These are phyloP conservation scores for Debaryomyces prosopidis DNA, from an alignment of 805 yeast genomes.

Conservation along the genomic window DNA sequence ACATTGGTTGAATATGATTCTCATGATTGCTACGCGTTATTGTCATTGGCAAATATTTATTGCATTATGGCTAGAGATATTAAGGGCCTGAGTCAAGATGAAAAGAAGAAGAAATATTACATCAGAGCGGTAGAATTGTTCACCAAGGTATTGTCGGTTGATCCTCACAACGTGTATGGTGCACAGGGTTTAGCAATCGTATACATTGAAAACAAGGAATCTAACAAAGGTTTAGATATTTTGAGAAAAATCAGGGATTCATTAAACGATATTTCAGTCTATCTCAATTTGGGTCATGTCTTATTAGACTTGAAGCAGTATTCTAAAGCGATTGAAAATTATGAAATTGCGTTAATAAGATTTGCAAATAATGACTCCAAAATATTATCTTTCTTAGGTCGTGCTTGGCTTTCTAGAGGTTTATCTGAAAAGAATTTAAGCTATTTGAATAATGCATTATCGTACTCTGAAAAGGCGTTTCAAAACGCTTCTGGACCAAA, in stretches of 20 bases:
- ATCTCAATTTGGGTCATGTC: slow-evolving; percentile 86
- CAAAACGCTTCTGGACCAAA: slow-evolving; percentile 36
- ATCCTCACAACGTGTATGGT: slow-evolving; percentile 86
- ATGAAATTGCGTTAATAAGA: slow-evolving; percentile 74
- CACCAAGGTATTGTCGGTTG: slow-evolving; percentile 83
- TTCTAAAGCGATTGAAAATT: slow-evolving; percentile 83
- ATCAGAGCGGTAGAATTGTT: slow-evolving; percentile 89
- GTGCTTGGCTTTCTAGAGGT: slow-evolving; percentile 87
- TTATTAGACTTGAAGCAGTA: slow-evolving; percentile 78
- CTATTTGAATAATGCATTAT: slow-evolving; percentile 62
- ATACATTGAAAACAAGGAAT: slow-evolving; percentile 80
- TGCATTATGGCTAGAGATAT: slow-evolving; percentile 77
- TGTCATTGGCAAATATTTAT: slow-evolving; percentile 88
- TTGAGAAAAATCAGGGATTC: slow-evolving; percentile 90
- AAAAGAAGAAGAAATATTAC: slow-evolving; percentile 70
- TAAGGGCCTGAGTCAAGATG: slow-evolving; percentile 45
- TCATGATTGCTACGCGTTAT: slow-evolving; percentile 86
- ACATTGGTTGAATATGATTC: slow-evolving; percentile 80
- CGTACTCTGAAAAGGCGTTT: slow-evolving; percentile 60
- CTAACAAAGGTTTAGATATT: slow-evolving; percentile 77
- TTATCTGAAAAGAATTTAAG: slow-evolving; percentile 61
- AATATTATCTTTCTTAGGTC: slow-evolving; percentile 71
- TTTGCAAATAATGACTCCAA: slow-evolving; percentile 66
- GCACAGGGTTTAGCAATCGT: slow-evolving; percentile 97
- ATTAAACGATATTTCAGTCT: slow-evolving; percentile 77